Percentiles rank a stretch among this genome's conserved stretches.
phyloP scores from a whole-genome alignment of 148 eudicot species.

The Nyssa sinensis region DNA sequence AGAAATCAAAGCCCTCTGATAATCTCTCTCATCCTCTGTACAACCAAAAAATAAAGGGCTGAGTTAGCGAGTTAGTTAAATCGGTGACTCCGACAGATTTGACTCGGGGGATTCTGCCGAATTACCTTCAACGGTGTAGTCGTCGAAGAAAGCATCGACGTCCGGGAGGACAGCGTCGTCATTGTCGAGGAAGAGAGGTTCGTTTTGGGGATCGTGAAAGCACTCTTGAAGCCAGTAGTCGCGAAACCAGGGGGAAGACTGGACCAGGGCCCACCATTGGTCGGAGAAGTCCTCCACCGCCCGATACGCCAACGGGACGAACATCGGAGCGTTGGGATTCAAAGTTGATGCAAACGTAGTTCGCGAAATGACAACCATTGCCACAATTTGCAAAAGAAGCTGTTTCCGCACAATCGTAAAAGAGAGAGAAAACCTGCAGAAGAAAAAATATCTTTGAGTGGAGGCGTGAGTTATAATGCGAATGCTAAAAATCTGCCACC shows the following conservation, averaged over 20 bases:
- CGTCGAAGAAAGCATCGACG: constrained; percentile 34
- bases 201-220: constrained; percentile 45
- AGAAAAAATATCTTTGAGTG: neutral
- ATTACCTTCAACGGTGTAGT: constrained; percentile 26
- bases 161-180: constrained; percentile 39
- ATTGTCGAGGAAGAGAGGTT: constrained; percentile 14
- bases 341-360: constrained; percentile 36
- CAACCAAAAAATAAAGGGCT: neutral
- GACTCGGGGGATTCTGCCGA: neutral
- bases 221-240: constrained; percentile 88
- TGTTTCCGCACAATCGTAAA: no score
- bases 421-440: neutral
- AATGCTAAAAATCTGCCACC: no score
- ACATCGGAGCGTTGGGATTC: constrained; percentile 84
- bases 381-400: neutral
- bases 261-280: constrained; percentile 81
- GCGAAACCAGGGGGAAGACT: constrained; percentile 75
- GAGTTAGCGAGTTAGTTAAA: neutral
- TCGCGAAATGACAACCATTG: constrained; percentile 42
- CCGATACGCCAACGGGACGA: constrained; percentile 64
- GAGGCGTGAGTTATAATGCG: no score
- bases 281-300: constrained; percentile 82
- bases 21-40: constrained; percentile 30
- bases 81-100: neutral
- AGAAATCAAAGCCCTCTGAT: constrained; percentile 43